A percentile compares a stretch with the other conserved stretches of the same genome.
Conservation (phyloP, 139 green algal genomes). For the Pseudopediastrum boryanum region DNA sequence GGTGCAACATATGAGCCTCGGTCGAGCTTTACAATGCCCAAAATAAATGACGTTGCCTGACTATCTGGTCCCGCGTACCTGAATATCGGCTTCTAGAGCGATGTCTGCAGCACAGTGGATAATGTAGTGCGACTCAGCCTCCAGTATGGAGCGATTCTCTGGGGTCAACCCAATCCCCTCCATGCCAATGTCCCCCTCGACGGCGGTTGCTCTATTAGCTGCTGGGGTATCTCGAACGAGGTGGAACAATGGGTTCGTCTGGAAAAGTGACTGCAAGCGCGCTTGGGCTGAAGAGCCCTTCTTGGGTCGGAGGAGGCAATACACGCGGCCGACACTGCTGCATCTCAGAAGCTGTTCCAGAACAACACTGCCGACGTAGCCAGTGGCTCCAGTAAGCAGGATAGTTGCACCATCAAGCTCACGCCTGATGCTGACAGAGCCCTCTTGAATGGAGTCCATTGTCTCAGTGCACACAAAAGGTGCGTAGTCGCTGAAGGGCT, state of each 20-base stretch:
- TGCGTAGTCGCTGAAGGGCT: too few species aligned
- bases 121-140: conserved; percentile 12
- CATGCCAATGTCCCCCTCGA: conserved; percentile 29
- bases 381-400: conserved; percentile 45
- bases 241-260: too few species aligned
- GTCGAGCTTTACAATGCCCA: too few species aligned
- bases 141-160: not conserved
- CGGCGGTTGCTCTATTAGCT: too few species aligned
- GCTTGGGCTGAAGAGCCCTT: not conserved
- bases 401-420: conserved; percentile 17
- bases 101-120: conserved; percentile 46
- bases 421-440: conserved; percentile 5
- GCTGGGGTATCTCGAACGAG: too few species aligned
- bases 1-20: not conserved
- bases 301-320: conserved; percentile 39
- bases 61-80: not conserved
- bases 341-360: conserved; percentile 55
- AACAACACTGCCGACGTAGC: conserved; percentile 57
- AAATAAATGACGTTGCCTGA: too few species aligned
- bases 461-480: too few species aligned
- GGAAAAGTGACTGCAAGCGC: not conserved
- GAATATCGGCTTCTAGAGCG: conserved; percentile 43
- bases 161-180: conserved; percentile 10
- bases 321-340: conserved; percentile 38
- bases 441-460: too few species aligned